These are phyloP conservation scores for Acidomyces sp. DNA, from an alignment of 495 filamentous ascomycete species.

Conservation along the genomic window DNA sequence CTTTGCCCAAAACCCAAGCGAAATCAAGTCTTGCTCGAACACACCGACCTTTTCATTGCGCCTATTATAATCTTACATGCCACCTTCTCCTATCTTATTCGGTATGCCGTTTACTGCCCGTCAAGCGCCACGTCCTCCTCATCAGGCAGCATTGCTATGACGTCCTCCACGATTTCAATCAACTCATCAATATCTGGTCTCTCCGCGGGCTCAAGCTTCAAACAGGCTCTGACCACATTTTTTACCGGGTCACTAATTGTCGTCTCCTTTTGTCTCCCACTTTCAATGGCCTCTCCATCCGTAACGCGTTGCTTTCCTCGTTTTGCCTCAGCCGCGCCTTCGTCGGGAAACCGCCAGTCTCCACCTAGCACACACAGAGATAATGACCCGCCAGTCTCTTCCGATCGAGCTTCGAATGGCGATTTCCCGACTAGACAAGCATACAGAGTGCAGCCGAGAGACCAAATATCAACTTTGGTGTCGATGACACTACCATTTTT, in stretches of 20 bases:
- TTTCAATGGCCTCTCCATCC: constrained; percentile 34
- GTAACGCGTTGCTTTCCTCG: constrained; percentile 39
- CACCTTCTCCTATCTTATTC: no score
- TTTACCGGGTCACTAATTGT: constrained; percentile 63
- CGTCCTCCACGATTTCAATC: constrained; percentile 63
- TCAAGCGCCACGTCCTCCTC: constrained; percentile 36
- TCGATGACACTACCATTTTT: constrained; percentile 87
- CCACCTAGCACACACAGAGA: constrained; percentile 83
- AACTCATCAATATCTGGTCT: constrained; percentile 83
- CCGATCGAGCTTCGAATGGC: constrained; percentile 85
- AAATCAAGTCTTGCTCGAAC: no score
- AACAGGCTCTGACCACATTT: constrained; percentile 73
- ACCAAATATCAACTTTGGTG: constrained; percentile 98
- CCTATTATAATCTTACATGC: no score
- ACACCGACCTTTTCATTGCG: no score
- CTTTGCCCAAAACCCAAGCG: no score
- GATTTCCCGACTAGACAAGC: constrained; percentile 92
- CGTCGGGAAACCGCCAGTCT: constrained; percentile 89
- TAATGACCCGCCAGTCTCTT: constrained; percentile 88
- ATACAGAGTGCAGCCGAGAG: constrained; percentile 87
- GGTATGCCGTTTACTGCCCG: constrained; percentile 9
- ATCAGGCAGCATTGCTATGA: constrained; percentile 52
- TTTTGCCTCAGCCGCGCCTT: constrained; percentile 38
- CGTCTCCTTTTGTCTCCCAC: constrained; percentile 19
- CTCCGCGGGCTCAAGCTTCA: constrained; percentile 85